Evolutionary conservation across 306 rosid species (phyloP), one percentile per base, ranked within the genome.

Genomic region (Cucurbita maxima): DNA sequence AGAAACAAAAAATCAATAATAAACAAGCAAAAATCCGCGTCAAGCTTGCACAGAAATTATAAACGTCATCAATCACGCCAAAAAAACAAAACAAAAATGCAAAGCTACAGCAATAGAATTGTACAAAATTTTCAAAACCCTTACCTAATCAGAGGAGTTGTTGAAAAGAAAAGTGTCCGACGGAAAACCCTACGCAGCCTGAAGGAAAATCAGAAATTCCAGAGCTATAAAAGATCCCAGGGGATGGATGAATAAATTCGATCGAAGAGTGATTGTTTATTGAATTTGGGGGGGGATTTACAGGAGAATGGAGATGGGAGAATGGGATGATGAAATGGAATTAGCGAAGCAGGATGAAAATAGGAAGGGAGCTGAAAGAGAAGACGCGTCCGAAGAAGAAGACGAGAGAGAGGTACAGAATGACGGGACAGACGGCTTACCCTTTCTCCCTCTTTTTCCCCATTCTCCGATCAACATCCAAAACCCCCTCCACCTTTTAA

Each of bases 1-100:
- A 22, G 8, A 30, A 30, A 30, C 34, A 30, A 30, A 30, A 30
- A 30, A 30, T 30, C 34, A 30, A 30, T 1, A 30, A 30, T 30
- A 30, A 68, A 37, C 13, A 38, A 61, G 4, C 48, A 38, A 48
- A 66, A 16, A 82, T 55, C 58, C 58, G 62, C 57, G 58, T 58
- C 76, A 70, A 50, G 11, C 60, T 68, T 63, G 74, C 78, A 75
- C 36, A 50, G 56, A 80, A 84, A 40, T 73, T 59, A 77, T 82
- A 81, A 72, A 79, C 77, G 68, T 78, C 69, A 84, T 79, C 80
- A 78, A 74, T 56, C 71, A 78, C 59, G 34, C 34, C 34, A 30
- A 30, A 30, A 30, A 30, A 30, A 30, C 25, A 25, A 25, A 25
- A 25, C 25, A 25, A 25, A 22, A 22, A 66, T 10, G 14, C 72